phyloP scores from a whole-genome alignment of 1,284 basidiomycete genomes.

The Ceraceosorus guamensis region DNA sequence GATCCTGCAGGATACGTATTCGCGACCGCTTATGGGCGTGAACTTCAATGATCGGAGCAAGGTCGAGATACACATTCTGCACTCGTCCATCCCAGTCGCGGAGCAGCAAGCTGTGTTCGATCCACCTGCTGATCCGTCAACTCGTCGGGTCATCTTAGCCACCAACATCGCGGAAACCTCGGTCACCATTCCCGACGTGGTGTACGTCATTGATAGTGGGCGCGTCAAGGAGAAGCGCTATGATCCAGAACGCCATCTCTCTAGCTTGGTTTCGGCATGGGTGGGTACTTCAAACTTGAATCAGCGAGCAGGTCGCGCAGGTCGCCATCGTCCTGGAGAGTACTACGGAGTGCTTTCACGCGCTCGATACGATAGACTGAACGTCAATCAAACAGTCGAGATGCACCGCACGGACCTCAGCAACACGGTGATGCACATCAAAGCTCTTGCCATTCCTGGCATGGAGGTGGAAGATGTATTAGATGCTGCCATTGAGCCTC shows the following conservation, averaged over 20 bases:
- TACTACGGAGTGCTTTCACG: constrained; percentile 79
- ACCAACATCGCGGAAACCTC: constrained; percentile 97
- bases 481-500: constrained; percentile 78
- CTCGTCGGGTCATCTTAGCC: constrained; percentile 72
- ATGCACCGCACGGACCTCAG: constrained; percentile 66
- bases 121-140: constrained; percentile 52
- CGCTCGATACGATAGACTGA: constrained; percentile 60
- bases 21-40: constrained; percentile 51
- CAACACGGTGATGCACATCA: constrained; percentile 68
- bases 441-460: constrained; percentile 84
- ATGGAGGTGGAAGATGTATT: constrained; percentile 83
- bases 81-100: constrained; percentile 79
- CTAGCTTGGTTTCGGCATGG: constrained; percentile 79
- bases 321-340: constrained; percentile 81
- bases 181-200: constrained; percentile 91
- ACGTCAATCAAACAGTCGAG: constrained; percentile 82
- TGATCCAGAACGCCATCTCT: constrained; percentile 80
- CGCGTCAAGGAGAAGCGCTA: constrained; percentile 89
- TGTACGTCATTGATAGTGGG: constrained; percentile 84
- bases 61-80: constrained; percentile 76
- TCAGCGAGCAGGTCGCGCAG: constrained; percentile 87
- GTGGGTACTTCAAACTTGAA: constrained; percentile 87
- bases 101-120: constrained; percentile 86
- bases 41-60: constrained; percentile 48
- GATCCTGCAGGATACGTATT: constrained; percentile 55